phyloP scores from a whole-genome alignment of 257 asterid species.

The Solanum dulcamara region DNA sequence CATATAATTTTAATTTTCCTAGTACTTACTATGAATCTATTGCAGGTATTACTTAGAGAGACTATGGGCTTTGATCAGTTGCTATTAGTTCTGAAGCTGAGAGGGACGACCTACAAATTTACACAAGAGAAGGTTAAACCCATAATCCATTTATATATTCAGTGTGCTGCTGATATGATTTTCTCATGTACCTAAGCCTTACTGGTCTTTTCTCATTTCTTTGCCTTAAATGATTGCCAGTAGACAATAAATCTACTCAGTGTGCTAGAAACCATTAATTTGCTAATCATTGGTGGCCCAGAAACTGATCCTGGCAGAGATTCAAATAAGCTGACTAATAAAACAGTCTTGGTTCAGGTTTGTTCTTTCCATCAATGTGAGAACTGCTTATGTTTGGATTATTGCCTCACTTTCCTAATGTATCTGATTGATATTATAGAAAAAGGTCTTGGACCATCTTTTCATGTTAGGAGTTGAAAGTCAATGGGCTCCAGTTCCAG shows the following conservation, averaged over 20 bases:
- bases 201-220: slow-evolving; percentile 23
- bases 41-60: slow-evolving; percentile 87
- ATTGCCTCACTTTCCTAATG: background rate
- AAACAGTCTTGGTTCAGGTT: slow-evolving; percentile 88
- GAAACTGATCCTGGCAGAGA: slow-evolving; percentile 67
- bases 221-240: slow-evolving; percentile 42
- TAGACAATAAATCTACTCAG: slow-evolving; percentile 88
- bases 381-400: background rate
- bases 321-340: slow-evolving; percentile 51
- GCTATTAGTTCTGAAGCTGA: slow-evolving; percentile 65
- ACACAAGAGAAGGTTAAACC: slow-evolving; percentile 87
- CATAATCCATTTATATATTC: background rate
- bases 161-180: background rate
- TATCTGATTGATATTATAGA: slow-evolving; percentile 36
- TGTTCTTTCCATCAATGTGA: slow-evolving; percentile 9
- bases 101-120: slow-evolving; percentile 81
- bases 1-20: background rate
- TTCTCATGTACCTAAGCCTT: background rate
- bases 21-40: slow-evolving; percentile 11
- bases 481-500: slow-evolving; percentile 94
- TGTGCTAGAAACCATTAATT: slow-evolving; percentile 72
- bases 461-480: slow-evolving; percentile 92
- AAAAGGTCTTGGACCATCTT: slow-evolving; percentile 72
- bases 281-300: slow-evolving; percentile 60
- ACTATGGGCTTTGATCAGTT: slow-evolving; percentile 80